Percentiles rank a stretch among this genome's conserved stretches.
Evolutionary conservation across 2,329 filamentous ascomycete genomes (phyloP).

Genomic region (Gremmenia infestans): DNA sequence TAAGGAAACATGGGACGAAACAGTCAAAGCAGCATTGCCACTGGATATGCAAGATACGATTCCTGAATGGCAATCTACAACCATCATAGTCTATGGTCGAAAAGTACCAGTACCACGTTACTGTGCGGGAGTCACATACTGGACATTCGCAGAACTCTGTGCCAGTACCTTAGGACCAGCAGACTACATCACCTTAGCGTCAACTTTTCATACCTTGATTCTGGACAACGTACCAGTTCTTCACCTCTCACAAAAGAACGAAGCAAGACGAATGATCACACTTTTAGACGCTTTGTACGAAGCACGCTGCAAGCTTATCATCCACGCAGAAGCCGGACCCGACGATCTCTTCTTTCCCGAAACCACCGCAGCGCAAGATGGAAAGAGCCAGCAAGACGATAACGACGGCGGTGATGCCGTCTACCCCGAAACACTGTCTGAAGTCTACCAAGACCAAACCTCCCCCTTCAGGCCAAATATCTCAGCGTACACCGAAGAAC

Average conservation of each 20-base stretch:
- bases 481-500: slow-evolving; percentile 52
- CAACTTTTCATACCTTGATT: slow-evolving; percentile 73
- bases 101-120: slow-evolving; percentile 54
- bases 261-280: slow-evolving; percentile 75
- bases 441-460: slow-evolving; percentile 73
- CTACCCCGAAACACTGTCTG: slow-evolving; percentile 61
- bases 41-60: slow-evolving; percentile 22
- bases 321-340: slow-evolving; percentile 62
- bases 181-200: slow-evolving; percentile 78
- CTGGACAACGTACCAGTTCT: slow-evolving; percentile 66
- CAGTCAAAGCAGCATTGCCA: slow-evolving; percentile 19
- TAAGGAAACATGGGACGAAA: slow-evolving; percentile 22
- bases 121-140: slow-evolving; percentile 52
- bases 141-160: slow-evolving; percentile 66
- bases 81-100: slow-evolving; percentile 57
- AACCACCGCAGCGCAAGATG: slow-evolving; percentile 9
- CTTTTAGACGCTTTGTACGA: slow-evolving; percentile 78
- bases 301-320: slow-evolving; percentile 69
- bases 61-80: slow-evolving; percentile 39
- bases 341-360: slow-evolving; percentile 78
- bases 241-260: slow-evolving; percentile 67
- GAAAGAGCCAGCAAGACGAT: slow-evolving; percentile 34
- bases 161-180: slow-evolving; percentile 64
- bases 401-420: slow-evolving; percentile 45
- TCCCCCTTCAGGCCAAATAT: slow-evolving; percentile 77